Conservation (phyloP, 2,329 filamentous ascomycete species). For the Neofusicoccum laricinum region DNA sequence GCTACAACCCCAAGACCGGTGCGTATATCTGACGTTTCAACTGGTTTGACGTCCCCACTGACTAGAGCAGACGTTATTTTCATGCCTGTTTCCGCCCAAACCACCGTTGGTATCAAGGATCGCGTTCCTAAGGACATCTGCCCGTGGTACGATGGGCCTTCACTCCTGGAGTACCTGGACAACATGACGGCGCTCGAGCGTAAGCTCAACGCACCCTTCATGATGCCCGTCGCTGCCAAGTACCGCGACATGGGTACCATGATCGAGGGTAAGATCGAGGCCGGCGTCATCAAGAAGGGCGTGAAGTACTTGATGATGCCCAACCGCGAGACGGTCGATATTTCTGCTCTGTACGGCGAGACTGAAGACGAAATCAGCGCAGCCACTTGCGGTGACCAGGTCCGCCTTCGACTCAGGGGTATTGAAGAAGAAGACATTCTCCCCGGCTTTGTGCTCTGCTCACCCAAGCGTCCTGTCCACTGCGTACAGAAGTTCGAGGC, state of each 20-base stretch:
- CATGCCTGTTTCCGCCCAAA: constrained; percentile 94
- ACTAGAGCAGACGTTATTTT: constrained; percentile 78
- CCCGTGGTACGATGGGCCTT: constrained; percentile 85
- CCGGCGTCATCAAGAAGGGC: constrained; percentile 89
- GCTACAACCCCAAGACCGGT: constrained; percentile 83
- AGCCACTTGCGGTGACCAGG: constrained; percentile 90
- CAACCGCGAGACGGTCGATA: constrained; percentile 76
- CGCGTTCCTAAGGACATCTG: constrained; percentile 72
- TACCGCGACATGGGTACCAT: constrained; percentile 97
- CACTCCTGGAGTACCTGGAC: constrained; percentile 93
- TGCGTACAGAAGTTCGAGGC: constrained; percentile 88
- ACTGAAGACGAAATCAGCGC: constrained; percentile 85
- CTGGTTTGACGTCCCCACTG: not conserved
- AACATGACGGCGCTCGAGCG: constrained; percentile 88
- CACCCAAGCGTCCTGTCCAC: constrained; percentile 88
- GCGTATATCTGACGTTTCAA: not conserved
- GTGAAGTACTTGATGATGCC: constrained; percentile 91
- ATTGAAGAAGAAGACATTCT: constrained; percentile 97
- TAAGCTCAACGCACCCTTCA: constrained; percentile 96
- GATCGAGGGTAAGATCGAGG: constrained; percentile 95
- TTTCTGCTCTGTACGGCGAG: constrained; percentile 88
- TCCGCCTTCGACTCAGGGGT: constrained; percentile 86
- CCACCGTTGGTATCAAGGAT: constrained; percentile 81
- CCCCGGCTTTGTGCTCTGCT: constrained; percentile 94
- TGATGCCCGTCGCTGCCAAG: constrained; percentile 97